These are phyloP conservation scores for Ophiocordyceps camponoti-floridani DNA, from an alignment of 2,329 filamentous ascomycete species.

Conservation along the genomic window DNA sequence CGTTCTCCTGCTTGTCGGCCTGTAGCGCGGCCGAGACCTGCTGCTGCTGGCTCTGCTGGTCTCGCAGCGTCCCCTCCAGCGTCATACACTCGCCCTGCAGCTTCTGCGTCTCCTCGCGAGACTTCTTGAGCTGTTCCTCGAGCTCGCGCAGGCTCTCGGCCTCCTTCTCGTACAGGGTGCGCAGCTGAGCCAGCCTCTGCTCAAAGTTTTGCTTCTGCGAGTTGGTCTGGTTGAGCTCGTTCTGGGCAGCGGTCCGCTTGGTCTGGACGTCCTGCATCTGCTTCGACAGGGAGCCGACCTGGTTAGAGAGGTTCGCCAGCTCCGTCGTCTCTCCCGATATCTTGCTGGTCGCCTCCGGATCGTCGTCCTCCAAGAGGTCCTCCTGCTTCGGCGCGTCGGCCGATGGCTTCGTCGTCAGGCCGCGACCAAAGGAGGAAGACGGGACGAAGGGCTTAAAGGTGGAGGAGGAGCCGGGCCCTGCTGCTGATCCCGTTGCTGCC, in stretches of 20 bases:
- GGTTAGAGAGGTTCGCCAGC: constrained; percentile 88
- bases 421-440: constrained; percentile 80
- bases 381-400: constrained; percentile 41
- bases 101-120: constrained; percentile 67
- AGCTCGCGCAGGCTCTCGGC: constrained; percentile 69
- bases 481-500: constrained; percentile 16
- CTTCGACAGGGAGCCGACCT: constrained; percentile 75
- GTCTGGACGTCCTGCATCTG: constrained; percentile 88
- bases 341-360: constrained; percentile 75
- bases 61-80: constrained; percentile 63
- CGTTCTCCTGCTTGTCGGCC: constrained; percentile 78
- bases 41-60: constrained; percentile 67
- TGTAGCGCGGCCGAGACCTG: constrained; percentile 59
- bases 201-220: constrained; percentile 91
- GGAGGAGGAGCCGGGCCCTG: constrained; percentile 8
- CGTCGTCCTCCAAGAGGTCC: constrained; percentile 79
- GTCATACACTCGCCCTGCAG: constrained; percentile 69
- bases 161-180: constrained; percentile 83
- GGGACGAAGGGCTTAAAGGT: constrained; percentile 84
- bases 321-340: constrained; percentile 80
- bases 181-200: constrained; percentile 67
- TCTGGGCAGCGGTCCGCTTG: constrained; percentile 63
- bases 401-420: constrained; percentile 58
- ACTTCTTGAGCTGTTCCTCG: constrained; percentile 63
- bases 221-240: constrained; percentile 62